Base-by-base conservation (phyloP, 2,329 filamentous ascomycete genomes). In the Penicillium sp. region DNA sequence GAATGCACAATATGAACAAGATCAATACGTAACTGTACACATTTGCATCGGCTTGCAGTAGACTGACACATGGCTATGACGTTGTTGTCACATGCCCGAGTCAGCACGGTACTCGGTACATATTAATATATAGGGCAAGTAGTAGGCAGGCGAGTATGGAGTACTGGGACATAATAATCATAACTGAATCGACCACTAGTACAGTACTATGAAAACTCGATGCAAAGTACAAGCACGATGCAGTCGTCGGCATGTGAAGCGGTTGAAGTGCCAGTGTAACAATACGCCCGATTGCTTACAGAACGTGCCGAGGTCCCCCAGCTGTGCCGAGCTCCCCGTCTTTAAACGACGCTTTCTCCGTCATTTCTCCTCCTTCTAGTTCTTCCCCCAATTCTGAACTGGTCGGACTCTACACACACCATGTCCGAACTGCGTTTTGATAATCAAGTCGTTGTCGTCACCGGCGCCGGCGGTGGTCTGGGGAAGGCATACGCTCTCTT, bases 361-460 rank as follows among this genome's bases (percentile, higher is more conserved):
- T 51, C 49, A 35, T 46, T 49, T 52, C 43, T 41, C 52, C 49
- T 44, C 47, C 27, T 28, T 28, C 27, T 28, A 28, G 27, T 57
- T 53, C 50, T 54, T 58, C 52, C 56, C 45, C 48, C 43, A 49
- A 46, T 49, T 45, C 46, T 52, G 48, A 53, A 50, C 47, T 46
- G 45, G 44, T 54, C 53, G 52, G 53, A 53, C 51, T 49, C 42
- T 46, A 24, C 31, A 15, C 49, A 53, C 52, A 65, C 40, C 35
- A 79, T 87, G 86, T 84, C 77, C 75, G 81, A 87, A 71, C 76
- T 95, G 66, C 82, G 89, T 65, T 95, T 87, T 70, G 90, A 95
- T 75, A 86, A 84, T 74, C 89, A 93, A 79, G 89, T 89, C 60
- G 88, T 91, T 63, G 88, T 95, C 59, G 84, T 95, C 59, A 95